Evolutionary conservation across 805 yeast species (phyloP).

Genomic region (Candida adriatica): DNA sequence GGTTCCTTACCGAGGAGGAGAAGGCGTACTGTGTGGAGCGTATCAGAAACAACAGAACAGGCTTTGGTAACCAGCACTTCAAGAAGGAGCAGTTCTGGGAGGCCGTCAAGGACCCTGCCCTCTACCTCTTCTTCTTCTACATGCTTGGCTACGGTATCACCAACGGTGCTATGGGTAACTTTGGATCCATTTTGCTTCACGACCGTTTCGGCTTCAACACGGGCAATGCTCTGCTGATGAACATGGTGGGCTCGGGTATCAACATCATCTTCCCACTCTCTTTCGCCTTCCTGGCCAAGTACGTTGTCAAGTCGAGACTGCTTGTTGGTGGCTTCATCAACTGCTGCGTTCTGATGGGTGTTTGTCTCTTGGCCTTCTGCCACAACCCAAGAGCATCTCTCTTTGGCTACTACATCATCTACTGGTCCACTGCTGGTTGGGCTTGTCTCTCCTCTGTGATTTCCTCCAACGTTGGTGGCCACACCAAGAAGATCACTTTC

Average conservation of each 20-base stretch:
- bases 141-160: conserved; percentile 37
- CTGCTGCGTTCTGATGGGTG: conserved; percentile 20
- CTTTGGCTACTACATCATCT: conserved; percentile 24
- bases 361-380: conserved; percentile 30
- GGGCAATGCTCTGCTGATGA: conserved; percentile 16
- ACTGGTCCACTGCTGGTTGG: conserved; percentile 30
- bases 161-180: conserved; percentile 39
- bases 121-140: conserved; percentile 39
- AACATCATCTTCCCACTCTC: conserved; percentile 20
- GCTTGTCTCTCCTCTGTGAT: conserved; percentile 28
- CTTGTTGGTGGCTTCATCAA: conserved; percentile 16
- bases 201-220: conserved; percentile 9
- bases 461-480: conserved; percentile 55
- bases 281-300: conserved; percentile 17
- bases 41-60: conserved; percentile 47
- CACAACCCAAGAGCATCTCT: conserved; percentile 22
- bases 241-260: conserved; percentile 24
- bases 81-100: conserved; percentile 48
- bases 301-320: conserved; percentile 18
- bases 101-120: conserved; percentile 41
- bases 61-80: conserved; percentile 48
- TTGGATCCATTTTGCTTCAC: conserved; percentile 11
- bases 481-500: conserved; percentile 58
- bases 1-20: conserved; percentile 40
- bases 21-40: conserved; percentile 40